These are phyloP conservation scores for Amphibolis antarctica DNA, from an alignment of 106 monocot genomes.

Conservation along the genomic window DNA sequence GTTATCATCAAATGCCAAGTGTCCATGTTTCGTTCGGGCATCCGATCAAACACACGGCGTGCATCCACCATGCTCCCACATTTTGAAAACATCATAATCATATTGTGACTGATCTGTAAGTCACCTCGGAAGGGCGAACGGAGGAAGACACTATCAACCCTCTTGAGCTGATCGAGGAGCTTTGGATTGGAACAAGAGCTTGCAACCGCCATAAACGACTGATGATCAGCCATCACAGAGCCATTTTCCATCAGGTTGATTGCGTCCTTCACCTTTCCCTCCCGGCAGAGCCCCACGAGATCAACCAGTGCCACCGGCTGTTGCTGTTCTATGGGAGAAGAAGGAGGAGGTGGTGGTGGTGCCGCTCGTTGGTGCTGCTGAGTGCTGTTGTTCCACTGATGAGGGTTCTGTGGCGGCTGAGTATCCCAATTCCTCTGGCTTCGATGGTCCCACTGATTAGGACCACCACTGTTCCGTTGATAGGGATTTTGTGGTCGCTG, in stretches of 20 bases:
- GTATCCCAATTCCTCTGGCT: background rate
- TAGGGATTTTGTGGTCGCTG: slow-evolving; percentile 9
- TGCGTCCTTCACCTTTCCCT: slow-evolving; percentile 67
- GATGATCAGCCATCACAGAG: slow-evolving; percentile 22
- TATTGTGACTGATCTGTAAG: slow-evolving; percentile 47
- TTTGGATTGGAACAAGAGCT: slow-evolving; percentile 44
- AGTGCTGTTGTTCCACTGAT: slow-evolving; percentile 15
- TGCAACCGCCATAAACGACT: slow-evolving; percentile 41
- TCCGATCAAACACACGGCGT: slow-evolving; percentile 60
- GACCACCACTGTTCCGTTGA: too few relatives aligned
- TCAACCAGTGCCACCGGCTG: slow-evolving; percentile 32
- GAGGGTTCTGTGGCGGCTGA: background rate
- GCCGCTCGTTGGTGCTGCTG: slow-evolving; percentile 8
- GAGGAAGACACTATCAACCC: slow-evolving; percentile 59
- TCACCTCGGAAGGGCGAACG: slow-evolving; percentile 66
- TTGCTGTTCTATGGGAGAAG: background rate
- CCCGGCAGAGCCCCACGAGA: slow-evolving; percentile 33
- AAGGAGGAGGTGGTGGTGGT: background rate
- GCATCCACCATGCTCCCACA: slow-evolving; percentile 53
- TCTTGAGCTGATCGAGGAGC: slow-evolving; percentile 60
- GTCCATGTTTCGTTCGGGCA: slow-evolving; percentile 42
- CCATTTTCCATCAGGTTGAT: slow-evolving; percentile 48
- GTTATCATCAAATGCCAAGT: slow-evolving; percentile 74
- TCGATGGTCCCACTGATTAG: slow-evolving; percentile 11
- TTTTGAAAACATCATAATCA: slow-evolving; percentile 52